Base-by-base conservation (phyloP, 2,329 filamentous ascomycete species). In the Chaetomium globosum region DNA sequence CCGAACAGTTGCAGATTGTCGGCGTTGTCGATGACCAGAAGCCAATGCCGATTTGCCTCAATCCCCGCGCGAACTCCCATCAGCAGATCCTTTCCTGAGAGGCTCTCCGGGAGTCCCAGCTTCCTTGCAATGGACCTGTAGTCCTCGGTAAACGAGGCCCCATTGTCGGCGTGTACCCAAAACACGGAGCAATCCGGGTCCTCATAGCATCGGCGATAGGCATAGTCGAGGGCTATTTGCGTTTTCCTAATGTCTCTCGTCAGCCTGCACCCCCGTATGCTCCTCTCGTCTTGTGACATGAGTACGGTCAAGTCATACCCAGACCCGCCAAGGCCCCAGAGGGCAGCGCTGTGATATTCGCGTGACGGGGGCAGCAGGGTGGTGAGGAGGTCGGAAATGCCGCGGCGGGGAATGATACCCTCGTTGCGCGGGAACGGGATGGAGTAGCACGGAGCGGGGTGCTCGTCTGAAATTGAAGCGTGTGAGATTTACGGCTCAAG, bases 231-330 rank as follows among this genome's bases (percentile, higher is more conserved):
- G 1, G 76, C 76, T 21, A 79, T 71, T 58, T 78, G 76, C 0
- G 77, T 78, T 72, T 79, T 79, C 0, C 77, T 78, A 43, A 4
- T 12, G 46, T n/a, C n/a, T n/a, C n/a, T n/a, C n/a, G n/a, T n/a
- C n/a, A n/a, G n/a, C n/a, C n/a, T n/a, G n/a, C n/a, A n/a, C n/a
- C n/a, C n/a, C n/a, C n/a, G n/a, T n/a, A n/a, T n/a, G n/a, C n/a
- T n/a, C n/a, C n/a, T n/a, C n/a, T n/a, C n/a, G n/a, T n/a, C n/a
- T n/a, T n/a, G n/a, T n/a, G n/a, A n/a, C n/a, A n/a, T n/a, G 36
- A 23, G 31, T 49, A 28, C 46, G 8, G 31, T 13, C 53, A 59
- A 4, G 31, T 13, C 53, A 59, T 70, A 74, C 73, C 73, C 73
- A 7, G 73, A 73, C 0, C 74, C 73, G 16, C 73, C 72, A 1